phyloP scores from a whole-genome alignment of 1,284 basidiomycete genomes.

The Ceratobasidium sp. region DNA sequence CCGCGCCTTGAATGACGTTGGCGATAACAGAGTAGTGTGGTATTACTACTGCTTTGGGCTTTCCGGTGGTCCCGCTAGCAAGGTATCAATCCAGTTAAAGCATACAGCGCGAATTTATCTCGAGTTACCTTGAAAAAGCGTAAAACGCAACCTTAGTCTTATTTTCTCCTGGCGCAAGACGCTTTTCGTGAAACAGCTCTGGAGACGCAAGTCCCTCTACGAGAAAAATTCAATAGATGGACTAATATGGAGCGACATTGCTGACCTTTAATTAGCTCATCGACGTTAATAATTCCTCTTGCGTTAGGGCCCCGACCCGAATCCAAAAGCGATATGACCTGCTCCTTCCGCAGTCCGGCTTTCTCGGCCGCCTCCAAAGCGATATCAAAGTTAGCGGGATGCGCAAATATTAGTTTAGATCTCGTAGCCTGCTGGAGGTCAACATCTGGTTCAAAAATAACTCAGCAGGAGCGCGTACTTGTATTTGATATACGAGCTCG shows the following conservation, averaged over 20 bases:
- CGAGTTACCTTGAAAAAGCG: constrained; percentile 67
- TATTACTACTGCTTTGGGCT: constrained; percentile 82
- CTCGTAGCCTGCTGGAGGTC: constrained; percentile 63
- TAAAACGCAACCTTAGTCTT: constrained; percentile 79
- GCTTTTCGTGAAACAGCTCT: constrained; percentile 64
- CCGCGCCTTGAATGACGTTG: constrained; percentile 73
- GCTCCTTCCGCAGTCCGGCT: constrained; percentile 67
- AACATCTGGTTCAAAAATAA: background rate
- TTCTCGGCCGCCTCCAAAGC: constrained; percentile 67
- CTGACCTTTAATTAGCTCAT: constrained; percentile 59
- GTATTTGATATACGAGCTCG: constrained; percentile 64
- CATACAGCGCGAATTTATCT: background rate
- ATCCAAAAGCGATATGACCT: constrained; percentile 68
- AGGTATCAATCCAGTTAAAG: background rate
- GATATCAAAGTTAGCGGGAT: constrained; percentile 66
- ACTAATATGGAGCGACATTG: background rate
- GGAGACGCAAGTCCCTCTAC: constrained; percentile 64
- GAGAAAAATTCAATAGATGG: constrained; percentile 51
- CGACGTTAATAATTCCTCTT: constrained; percentile 59
- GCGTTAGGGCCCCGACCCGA: constrained; percentile 47
- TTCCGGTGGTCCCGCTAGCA: constrained; percentile 82
- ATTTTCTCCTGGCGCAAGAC: constrained; percentile 72
- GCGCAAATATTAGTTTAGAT: constrained; percentile 70
- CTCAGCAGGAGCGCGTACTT: background rate
- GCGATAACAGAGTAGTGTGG: constrained; percentile 76